Evolutionary conservation across 805 yeast genomes (phyloP).

Genomic region (Nakazawaea peltata): DNA sequence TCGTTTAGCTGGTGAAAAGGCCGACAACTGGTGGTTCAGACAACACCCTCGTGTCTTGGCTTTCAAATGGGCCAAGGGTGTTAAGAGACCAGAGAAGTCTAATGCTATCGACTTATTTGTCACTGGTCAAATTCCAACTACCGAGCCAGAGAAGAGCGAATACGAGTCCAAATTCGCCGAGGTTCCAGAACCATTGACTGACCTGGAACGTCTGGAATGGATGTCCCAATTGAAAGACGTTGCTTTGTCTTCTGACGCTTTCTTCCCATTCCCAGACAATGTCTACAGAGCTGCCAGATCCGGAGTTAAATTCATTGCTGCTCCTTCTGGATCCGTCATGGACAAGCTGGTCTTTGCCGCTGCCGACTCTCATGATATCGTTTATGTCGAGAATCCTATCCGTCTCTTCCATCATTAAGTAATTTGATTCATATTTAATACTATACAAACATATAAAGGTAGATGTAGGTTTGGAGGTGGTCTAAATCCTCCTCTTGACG

Average conservation of each 20-base stretch:
- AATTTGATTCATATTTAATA: not conserved
- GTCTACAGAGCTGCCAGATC: conserved; percentile 96
- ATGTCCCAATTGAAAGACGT: conserved; percentile 70
- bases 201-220: conserved; percentile 85
- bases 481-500: too few species aligned
- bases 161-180: conserved; percentile 83
- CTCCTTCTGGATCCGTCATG: conserved; percentile 97
- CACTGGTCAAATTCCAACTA: conserved; percentile 81
- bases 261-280: conserved; percentile 99
- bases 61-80: conserved; percentile 97
- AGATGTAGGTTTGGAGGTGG: too few species aligned
- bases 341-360: conserved; percentile 94
- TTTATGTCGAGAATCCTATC: conserved; percentile 94
- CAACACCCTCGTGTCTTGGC: conserved; percentile 93
- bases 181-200: conserved; percentile 77
- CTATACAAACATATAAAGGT: not conserved
- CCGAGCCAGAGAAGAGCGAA: conserved; percentile 89
- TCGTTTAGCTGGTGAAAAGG: conserved; percentile 98
- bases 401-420: conserved; percentile 93
- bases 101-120: conserved; percentile 95
- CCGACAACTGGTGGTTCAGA: conserved; percentile 99
- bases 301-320: conserved; percentile 94
- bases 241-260: conserved; percentile 93
- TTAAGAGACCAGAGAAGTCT: conserved; percentile 96
- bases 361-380: conserved; percentile 85